phyloP scores from a whole-genome alignment of 2,329 filamentous ascomycete genomes.

The Botrytis pseudocinerea region DNA sequence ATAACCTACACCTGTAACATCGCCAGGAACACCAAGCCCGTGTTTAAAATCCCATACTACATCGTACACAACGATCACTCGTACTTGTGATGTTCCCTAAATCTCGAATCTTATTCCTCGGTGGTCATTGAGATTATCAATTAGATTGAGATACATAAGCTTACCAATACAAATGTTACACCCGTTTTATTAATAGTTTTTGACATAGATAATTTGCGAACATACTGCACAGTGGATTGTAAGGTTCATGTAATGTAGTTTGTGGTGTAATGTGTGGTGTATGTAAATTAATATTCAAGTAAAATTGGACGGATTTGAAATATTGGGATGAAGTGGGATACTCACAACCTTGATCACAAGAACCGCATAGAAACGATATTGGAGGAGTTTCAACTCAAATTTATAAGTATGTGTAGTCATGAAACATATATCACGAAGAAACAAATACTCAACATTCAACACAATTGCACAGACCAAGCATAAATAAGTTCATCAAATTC shows the following conservation, averaged over 20 bases:
- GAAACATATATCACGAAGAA: background rate
- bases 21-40: background rate
- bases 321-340: background rate
- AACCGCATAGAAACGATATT: background rate
- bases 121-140: background rate
- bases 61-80: background rate
- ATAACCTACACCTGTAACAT: background rate
- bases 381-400: background rate
- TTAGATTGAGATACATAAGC: background rate
- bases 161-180: background rate
- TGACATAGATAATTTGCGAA: background rate
- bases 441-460: background rate
- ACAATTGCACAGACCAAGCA: background rate
- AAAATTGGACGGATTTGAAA: background rate
- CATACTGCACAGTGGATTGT: accelerated
- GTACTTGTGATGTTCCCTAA: background rate
- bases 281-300: too few relatives aligned
- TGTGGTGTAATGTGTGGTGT: background rate
- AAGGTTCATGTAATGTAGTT: background rate
- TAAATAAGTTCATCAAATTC: background rate
- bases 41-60: background rate
- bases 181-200: background rate
- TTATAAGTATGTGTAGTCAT: background rate
- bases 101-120: background rate
- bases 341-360: background rate